Percentiles rank a stretch among this genome's conserved stretches.
phyloP scores from a whole-genome alignment of 805 yeast genomes.

The Candida vartiovaarae region DNA sequence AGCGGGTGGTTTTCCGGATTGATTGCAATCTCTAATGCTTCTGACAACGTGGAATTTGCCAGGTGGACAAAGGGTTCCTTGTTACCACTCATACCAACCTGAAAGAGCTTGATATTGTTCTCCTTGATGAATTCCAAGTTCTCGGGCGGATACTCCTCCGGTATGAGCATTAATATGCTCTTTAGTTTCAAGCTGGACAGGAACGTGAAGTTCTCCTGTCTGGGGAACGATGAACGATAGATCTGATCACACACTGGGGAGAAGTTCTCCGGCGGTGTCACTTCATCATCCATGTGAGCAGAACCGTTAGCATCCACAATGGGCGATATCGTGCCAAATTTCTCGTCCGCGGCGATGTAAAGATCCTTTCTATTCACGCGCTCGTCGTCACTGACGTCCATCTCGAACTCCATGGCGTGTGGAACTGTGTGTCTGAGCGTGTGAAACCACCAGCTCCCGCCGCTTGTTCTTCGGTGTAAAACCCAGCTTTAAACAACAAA shows the following conservation, averaged over 20 bases:
- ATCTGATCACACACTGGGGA: slow-evolving; percentile 72
- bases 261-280: slow-evolving; percentile 81
- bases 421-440: neutral
- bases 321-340: slow-evolving; percentile 21
- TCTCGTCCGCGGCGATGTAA: neutral
- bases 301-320: slow-evolving; percentile 19
- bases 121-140: slow-evolving; percentile 56
- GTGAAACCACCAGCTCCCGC: too few relatives aligned
- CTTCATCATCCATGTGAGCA: slow-evolving; percentile 13
- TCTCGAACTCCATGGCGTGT: neutral
- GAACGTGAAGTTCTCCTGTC: slow-evolving; percentile 73
- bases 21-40: slow-evolving; percentile 73
- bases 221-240: slow-evolving; percentile 86
- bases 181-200: slow-evolving; percentile 55
- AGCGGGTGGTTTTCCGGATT: slow-evolving; percentile 89
- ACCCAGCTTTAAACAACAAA: too few relatives aligned
- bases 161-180: slow-evolving; percentile 75
- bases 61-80: slow-evolving; percentile 89
- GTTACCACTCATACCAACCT: slow-evolving; percentile 91
- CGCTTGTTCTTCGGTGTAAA: too few relatives aligned
- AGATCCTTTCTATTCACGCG: neutral
- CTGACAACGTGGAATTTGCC: slow-evolving; percentile 59
- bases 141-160: slow-evolving; percentile 85
- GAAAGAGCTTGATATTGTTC: slow-evolving; percentile 64
- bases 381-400: neutral